A percentile compares a stretch with the other conserved stretches of the same genome.
phyloP scores from a whole-genome alignment of 257 asterid species.

The Solanum rostratum region DNA sequence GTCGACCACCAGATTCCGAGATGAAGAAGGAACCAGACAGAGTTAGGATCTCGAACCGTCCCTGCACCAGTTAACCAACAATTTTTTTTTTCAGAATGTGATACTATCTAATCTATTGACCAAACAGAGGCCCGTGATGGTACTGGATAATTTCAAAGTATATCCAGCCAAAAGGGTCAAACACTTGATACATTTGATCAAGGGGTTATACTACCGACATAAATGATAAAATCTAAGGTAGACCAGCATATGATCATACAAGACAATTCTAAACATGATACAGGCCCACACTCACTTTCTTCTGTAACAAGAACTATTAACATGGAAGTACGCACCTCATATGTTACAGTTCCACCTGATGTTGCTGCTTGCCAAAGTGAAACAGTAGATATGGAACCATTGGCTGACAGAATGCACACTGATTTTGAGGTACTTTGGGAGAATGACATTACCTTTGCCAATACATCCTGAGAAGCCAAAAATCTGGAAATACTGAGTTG shows the following conservation, averaged over 20 bases:
- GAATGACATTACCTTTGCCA: constrained; percentile 5
- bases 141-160: background rate
- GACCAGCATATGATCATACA: background rate
- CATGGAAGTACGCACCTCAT: constrained; percentile 6
- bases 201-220: background rate
- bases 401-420: constrained; percentile 1
- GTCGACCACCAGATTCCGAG: constrained; percentile 6
- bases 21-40: constrained; percentile 3
- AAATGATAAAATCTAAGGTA: background rate
- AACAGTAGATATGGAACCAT: constrained; percentile 7
- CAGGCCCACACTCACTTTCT: background rate
- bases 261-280: background rate
- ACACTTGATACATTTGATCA: background rate
- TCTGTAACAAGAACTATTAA: background rate
- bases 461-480: constrained; percentile 7
- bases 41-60: constrained; percentile 6
- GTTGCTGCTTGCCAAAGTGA: constrained; percentile 5
- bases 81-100: background rate
- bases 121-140: background rate
- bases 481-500: background rate
- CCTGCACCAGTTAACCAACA: background rate
- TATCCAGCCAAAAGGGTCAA: background rate
- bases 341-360: constrained; percentile 2
- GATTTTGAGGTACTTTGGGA: constrained; percentile 1
- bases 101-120: background rate